Base-by-base conservation (phyloP, 2,329 filamentous ascomycete species). In the Penicillium digitatum region DNA sequence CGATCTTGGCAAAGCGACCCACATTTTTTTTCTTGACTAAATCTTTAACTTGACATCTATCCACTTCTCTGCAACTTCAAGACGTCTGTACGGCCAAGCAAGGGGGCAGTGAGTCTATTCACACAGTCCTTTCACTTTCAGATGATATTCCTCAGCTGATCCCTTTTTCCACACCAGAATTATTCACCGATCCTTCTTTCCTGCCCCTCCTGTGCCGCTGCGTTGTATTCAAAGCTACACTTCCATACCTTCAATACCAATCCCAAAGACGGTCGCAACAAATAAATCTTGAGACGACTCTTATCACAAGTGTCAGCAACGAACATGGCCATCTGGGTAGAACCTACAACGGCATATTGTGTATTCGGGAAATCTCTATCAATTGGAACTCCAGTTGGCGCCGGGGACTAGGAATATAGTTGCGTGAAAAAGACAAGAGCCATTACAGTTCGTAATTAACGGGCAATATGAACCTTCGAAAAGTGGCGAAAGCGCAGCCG, bases 271-370 rank as follows among this genome's bases (percentile, higher is more conserved):
- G 16, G 32, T 54, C 52, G 37, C 20, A 39, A 6, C 42, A 20
- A 18, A 18, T 29, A 48, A 22, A 32, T 50, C 22, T 14, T 26
- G 32, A 37, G 40, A 12, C 32, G 29, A 0, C n/a, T 37, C 20
- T 29, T 18, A 34, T 35, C 14, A 5, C 22, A 24, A 46, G 35
- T 22, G 20, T 51, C 44, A 42, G 26, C 32, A 55, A 47, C 54
- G 63, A 65, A 59, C 57, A 65, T 65, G 63, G 62, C 62, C 52
- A 63, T 58, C 60, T 58, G 62, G 57, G 51, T 48, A 45, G 54
- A 56, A 37, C 32, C 32, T 40, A 24, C 51, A 52, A 53, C 34
- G 51, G 57, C 48, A 62, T 54, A 37, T 55, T 59, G 54, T 57
- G 46, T 43, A 59, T 55, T 60, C 40, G 55, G 59, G 52, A 59